Evolutionary conservation across 2,329 filamentous ascomycete species (phyloP), one percentile per base, ranked within the genome.

Genomic region (Corynespora cassiicola): DNA sequence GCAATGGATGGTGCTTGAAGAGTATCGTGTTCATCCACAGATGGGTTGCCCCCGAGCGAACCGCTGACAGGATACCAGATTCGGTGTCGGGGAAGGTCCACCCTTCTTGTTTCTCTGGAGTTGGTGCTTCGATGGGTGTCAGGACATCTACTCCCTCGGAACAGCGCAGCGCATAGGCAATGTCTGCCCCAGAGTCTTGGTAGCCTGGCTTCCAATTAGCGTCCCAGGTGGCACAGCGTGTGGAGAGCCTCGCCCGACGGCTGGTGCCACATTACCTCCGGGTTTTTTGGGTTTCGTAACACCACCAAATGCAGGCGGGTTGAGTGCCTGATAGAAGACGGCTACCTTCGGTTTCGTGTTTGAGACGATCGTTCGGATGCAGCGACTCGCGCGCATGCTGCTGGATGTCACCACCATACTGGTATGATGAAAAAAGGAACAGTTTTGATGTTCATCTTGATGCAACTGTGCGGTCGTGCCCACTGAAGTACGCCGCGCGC

Each of bases 1-100:
- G 75, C 0, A 79, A 58, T 2, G 76, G 75, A 51, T 79, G 75
- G 0, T 66, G 63, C 0, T 67, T 63, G 47, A 78, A 79, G 1
- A 78, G 52, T 25, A 78, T 72, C 0, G 75, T 79, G 45, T 79
- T 79, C 1, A 74, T 73, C 74, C 75, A 78, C 3, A 78, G 54
- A 45, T 74, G 69, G 1, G 70, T 78, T 0, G 71, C 91, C 24
- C 89, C 88, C 17, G 92, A 79, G 56, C 95, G 88, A 75, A 94
- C 92, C 71, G 90, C 95, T 81, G 95, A 92, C 88, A 96, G 94
- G 72, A 88, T 96, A 0, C 91, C 90, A 41, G 84, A 82, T 76
- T 96, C 90, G 41, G 92, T 86, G 66, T 96, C 90, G 43, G 96
- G 73, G 6, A 86, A 90, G 19, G 90, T 90, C 76, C 96, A 91